Base-by-base conservation (phyloP, 1,139 yeast species). In the Suhomyces bokatorum region DNA sequence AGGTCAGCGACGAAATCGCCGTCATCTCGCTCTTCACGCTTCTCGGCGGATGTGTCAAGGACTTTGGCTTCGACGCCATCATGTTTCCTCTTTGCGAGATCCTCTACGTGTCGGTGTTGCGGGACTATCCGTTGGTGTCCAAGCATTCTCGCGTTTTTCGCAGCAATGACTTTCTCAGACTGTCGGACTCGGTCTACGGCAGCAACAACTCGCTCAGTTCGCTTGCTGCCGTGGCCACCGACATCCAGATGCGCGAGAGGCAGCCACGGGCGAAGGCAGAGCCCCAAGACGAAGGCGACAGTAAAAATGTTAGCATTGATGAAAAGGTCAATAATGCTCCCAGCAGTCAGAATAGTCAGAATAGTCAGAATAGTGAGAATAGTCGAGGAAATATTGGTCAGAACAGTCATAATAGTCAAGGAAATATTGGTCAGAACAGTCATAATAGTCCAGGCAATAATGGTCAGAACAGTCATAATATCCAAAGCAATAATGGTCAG, bases 61-160 rank as follows among this genome's bases (percentile, higher is more conserved):
- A 87, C 62, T 87, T 84, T 66, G 95, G 95, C 1, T 86, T 87
- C 58, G 90, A 87, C 56, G 63, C 75, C 1, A 73, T 83, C 20
- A 65, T 85, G 52, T 72, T 74, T 47, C 84, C 86, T 2, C 59
- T 87, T 31, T 78, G 87, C 51, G 90, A 85, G 51, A 73, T 86
- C 7, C 78, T 87, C 51, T 85, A 83, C 57, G 81, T 77, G 42
- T 66, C 79, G 27, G 71, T 87, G n/a, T 62, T 82, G 29, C 72
- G 72, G 42, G 89, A 85, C 48, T 84, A 82, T 57, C 91, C 93
- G 4, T 63, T 84, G 41, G 72, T 81, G 6, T 71, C 78, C 14
- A 73, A 73, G 42, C 69, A 67, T 44, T 69, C 75, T 9, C 54
- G 59, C 5, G 69, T 70, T 1, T 70, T 69, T 47, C 55, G 51